These are phyloP conservation scores for Lepidium aucheri DNA, from an alignment of 345 rosid species.

Conservation along the genomic window DNA sequence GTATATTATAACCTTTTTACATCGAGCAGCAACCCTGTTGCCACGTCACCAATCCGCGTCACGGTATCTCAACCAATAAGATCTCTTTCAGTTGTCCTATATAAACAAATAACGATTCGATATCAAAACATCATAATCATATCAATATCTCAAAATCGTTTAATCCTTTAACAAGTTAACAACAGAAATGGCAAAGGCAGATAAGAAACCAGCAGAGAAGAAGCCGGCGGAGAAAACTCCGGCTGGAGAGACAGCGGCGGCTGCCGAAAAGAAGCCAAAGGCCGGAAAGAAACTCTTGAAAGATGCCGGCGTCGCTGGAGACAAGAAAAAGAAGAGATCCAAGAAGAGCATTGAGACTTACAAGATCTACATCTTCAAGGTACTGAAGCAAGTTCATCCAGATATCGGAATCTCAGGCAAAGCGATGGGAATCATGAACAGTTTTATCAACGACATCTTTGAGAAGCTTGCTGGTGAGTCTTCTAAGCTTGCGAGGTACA, in stretches of 20 bases:
- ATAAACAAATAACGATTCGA: background rate
- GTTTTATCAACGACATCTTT: slow-evolving; percentile 36
- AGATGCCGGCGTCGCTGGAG: slow-evolving; percentile 30
- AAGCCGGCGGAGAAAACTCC: slow-evolving; percentile 21
- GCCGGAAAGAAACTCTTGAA: slow-evolving; percentile 48
- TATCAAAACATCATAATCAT: background rate
- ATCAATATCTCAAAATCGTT: background rate
- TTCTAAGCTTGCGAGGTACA: slow-evolving; percentile 49
- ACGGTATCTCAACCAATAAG: background rate
- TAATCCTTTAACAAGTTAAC: background rate
- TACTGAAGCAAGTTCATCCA: slow-evolving; percentile 52
- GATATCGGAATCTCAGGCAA: slow-evolving; percentile 36
- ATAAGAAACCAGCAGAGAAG: slow-evolving; percentile 31
- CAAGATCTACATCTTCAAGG: slow-evolving; percentile 63
- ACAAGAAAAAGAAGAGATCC: slow-evolving; percentile 44
- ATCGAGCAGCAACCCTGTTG: background rate
- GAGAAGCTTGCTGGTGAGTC: slow-evolving; percentile 53
- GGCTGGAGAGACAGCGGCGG: background rate
- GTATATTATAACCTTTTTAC: background rate
- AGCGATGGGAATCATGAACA: slow-evolving; percentile 33
- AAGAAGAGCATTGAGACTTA: slow-evolving; percentile 51
- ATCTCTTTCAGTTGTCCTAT: background rate
- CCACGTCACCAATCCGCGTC: slow-evolving; percentile 15
- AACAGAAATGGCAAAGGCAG: slow-evolving; percentile 18
- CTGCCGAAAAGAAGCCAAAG: slow-evolving; percentile 50